These are phyloP conservation scores for Seiridium unicorne DNA, from an alignment of 2,329 filamentous ascomycete species.

Conservation along the genomic window DNA sequence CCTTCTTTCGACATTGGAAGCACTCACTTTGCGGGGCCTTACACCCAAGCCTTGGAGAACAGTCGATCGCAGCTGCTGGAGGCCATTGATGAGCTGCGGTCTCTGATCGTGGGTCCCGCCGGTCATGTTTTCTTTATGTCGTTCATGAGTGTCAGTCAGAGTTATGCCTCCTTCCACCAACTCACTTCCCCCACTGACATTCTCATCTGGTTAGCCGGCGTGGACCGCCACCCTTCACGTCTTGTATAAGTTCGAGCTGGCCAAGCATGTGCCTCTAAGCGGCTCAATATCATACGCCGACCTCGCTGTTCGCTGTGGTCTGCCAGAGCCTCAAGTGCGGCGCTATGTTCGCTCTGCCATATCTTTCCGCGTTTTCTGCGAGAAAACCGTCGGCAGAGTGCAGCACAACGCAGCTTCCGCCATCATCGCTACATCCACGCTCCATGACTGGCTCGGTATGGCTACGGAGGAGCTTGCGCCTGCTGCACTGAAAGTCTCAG, in stretches of 20 bases:
- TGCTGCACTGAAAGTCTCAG: constrained; percentile 9
- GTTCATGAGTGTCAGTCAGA: constrained; percentile 13
- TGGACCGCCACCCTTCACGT: constrained; percentile 11
- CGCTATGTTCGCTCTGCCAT: constrained; percentile 10
- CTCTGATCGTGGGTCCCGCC: constrained; percentile 12
- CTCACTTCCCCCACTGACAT: no score
- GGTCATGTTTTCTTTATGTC: constrained; percentile 13
- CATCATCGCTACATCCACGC: constrained; percentile 7
- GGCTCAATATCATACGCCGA: constrained; percentile 11
- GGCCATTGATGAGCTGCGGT: constrained; percentile 9
- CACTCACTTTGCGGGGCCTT: constrained; percentile 4
- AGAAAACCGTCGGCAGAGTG: background rate
- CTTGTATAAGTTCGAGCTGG: constrained; percentile 12
- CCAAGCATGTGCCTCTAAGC: constrained; percentile 10
- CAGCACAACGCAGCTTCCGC: constrained; percentile 8
- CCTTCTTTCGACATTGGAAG: constrained; percentile 7
- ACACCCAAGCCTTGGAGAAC: constrained; percentile 2
- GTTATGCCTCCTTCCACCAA: background rate
- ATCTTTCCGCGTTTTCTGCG: constrained; percentile 9
- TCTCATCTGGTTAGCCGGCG: constrained; percentile 7
- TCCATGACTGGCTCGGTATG: constrained; percentile 14
- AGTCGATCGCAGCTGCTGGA: constrained; percentile 11
- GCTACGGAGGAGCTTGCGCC: constrained; percentile 11
- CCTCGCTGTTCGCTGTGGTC: constrained; percentile 8
- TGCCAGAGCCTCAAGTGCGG: constrained; percentile 6